A percentile compares a stretch with the other conserved stretches of the same genome.
phyloP scores from a whole-genome alignment of 495 filamentous ascomycete species.

The Trichoderma gamsii region DNA sequence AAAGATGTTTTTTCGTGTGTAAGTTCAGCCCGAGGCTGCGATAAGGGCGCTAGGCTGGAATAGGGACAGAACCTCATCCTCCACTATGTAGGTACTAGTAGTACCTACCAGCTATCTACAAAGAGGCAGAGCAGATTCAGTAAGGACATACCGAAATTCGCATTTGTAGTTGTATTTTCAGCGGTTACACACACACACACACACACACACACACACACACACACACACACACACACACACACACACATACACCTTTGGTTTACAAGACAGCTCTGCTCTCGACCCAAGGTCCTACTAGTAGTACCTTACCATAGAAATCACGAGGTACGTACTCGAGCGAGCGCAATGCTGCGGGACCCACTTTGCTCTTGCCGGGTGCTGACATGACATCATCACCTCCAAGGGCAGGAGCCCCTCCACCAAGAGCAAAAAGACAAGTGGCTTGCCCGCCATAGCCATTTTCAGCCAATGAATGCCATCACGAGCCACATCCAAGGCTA shows the following conservation, averaged over 20 bases:
- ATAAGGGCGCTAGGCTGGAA: constrained; percentile 2
- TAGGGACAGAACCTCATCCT: neutral
- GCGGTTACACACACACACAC: no score
- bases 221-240: no score
- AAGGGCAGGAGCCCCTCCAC: neutral
- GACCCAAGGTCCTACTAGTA: no score
- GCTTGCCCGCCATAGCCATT: neutral
- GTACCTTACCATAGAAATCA: no score
- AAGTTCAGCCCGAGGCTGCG: neutral
- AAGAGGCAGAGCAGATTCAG: neutral
- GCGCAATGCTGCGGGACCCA: neutral
- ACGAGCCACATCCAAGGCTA: constrained; percentile 6
- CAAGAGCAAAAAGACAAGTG: neutral
- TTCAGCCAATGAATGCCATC: neutral
- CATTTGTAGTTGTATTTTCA: no score
- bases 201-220: no score
- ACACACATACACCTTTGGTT: no score
- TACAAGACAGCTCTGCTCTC: neutral
- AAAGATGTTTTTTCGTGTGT: no score
- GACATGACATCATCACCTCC: neutral
- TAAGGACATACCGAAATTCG: no score
- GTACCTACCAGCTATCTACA: no score
- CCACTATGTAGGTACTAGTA: no score
- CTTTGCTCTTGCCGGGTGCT: neutral
- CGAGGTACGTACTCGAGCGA: neutral